Base-by-base conservation (phyloP, 2,329 filamentous ascomycete species). In the Penicillium sp. region DNA sequence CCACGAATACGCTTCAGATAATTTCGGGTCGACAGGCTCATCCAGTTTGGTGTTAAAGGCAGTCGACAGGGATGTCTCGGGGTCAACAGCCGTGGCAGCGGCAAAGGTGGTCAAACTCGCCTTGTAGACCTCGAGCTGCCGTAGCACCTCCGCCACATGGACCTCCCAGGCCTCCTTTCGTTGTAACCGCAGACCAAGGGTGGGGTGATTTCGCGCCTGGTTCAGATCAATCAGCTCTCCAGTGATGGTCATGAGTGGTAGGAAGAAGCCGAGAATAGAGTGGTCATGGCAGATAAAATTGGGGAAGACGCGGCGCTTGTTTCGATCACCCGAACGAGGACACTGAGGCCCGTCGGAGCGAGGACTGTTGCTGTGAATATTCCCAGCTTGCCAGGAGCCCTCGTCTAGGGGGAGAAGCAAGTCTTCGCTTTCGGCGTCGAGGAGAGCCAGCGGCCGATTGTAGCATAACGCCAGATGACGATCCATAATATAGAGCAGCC, bases 171-270 rank as follows among this genome's bases (percentile, higher is more conserved):
- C 89, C 33, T 85, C 85, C 12, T 87, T 86, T 11, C 85, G 84
- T 41, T 87, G 83, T 70, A 92, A 89, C 11, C 85, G 83, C 37
- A 88, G 78, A 4, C 92, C 91, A 65, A 96, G 92, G 52, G 89
- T 84, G 0, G 92, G 92, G 67, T 96, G 91, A 65, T 95, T 96
- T 49, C 89, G 86, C 2, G 90, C 89, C 71, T 96, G 92, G 65
- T 95, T 90, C 31, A 96, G 79, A 70, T 96, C 92, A 48, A 96
- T 90, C 57, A 96, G 88, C 72, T 95, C 91, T 46, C 92, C 92
- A 25, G 96, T 83, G 54, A 96, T 95, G 1, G 90, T 90, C 92
- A 96, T 96, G 43, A 96, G 77, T n/a, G 92, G 92, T 44, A 96
- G 77, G 76, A 96, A 96, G 75, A 90, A 96, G 60, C 91, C 91